A percentile compares a stretch with the other conserved stretches of the same genome.
Evolutionary conservation across 345 rosid genomes (phyloP).

Genomic region (Gynandropsis gynandra): DNA sequence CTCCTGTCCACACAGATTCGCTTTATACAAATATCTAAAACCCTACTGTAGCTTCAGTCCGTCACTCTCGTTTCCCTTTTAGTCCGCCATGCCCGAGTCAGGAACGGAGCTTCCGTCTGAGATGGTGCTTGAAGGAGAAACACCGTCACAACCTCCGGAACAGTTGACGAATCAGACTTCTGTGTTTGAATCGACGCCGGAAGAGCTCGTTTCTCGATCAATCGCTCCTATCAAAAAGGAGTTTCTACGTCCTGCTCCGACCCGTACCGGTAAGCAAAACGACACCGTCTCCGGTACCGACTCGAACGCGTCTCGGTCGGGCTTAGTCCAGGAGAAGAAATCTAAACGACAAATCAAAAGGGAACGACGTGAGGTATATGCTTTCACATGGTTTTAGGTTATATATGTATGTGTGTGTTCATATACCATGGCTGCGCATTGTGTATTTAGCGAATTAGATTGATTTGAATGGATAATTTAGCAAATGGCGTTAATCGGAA

Average conservation of each 20-base stretch:
- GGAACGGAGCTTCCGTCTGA: conserved; percentile 2
- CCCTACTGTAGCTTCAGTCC: conserved; percentile 13
- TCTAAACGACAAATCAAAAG: conserved; percentile 93
- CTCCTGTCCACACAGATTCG: no score
- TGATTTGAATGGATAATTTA: neutral
- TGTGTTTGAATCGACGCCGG: conserved; percentile 34
- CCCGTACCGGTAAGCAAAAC: conserved; percentile 33
- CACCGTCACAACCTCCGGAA: conserved; percentile 10
- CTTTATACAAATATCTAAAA: conserved; percentile 18
- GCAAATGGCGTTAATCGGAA: neutral
- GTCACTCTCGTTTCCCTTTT: neutral
- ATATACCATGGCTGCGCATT: neutral
- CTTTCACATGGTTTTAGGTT: neutral
- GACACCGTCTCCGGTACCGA: conserved; percentile 26
- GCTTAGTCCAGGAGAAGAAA: conserved; percentile 63
- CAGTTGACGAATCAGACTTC: conserved; percentile 27
- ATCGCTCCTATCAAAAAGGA: conserved; percentile 76
- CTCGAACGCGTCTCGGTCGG: conserved; percentile 24
- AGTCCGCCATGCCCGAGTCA: conserved; percentile 23
- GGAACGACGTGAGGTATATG: conserved; percentile 60
- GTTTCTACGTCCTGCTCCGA: conserved; percentile 64
- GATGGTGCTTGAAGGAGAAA: neutral
- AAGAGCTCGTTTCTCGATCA: conserved; percentile 64
- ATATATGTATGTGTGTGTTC: neutral
- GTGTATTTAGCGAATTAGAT: neutral